phyloP scores from a whole-genome alignment of 73 alveolate genomes.

The Tetrahymena borealis region DNA sequence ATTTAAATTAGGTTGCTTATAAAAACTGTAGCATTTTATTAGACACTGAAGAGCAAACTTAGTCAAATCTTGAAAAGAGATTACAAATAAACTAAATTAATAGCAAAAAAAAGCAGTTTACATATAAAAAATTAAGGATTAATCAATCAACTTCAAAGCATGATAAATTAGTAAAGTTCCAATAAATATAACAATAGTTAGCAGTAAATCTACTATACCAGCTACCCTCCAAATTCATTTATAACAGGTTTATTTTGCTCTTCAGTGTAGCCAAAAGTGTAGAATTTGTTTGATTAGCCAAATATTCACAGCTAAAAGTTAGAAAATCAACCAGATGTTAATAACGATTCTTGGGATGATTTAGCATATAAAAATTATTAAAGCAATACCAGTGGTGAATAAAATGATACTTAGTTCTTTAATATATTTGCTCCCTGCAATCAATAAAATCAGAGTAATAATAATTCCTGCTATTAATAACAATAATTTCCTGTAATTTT shows the following conservation, averaged over 20 bases:
- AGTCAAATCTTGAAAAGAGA: too few relatives aligned
- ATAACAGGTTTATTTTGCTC: not conserved
- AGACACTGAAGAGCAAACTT: too few relatives aligned
- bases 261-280: not conserved
- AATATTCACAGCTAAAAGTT: not conserved
- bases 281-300: not conserved
- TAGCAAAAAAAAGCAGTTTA: not conserved
- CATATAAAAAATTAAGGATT: not conserved
- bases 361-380: not conserved
- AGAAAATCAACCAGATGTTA: not conserved
- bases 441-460: not conserved
- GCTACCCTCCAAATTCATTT: not conserved
- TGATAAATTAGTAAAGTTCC: not conserved
- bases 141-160: not conserved
- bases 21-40: too few relatives aligned
- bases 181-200: not conserved
- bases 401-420: not conserved
- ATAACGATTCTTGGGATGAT: not conserved
- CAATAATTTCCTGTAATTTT: not conserved
- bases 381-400: not conserved
- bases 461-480: not conserved
- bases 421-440: not conserved
- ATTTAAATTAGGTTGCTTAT: too few relatives aligned
- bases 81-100: too few relatives aligned
- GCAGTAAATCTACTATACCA: not conserved